Conservation (phyloP, 345 rosid species). For the Anacardium occidentale region DNA sequence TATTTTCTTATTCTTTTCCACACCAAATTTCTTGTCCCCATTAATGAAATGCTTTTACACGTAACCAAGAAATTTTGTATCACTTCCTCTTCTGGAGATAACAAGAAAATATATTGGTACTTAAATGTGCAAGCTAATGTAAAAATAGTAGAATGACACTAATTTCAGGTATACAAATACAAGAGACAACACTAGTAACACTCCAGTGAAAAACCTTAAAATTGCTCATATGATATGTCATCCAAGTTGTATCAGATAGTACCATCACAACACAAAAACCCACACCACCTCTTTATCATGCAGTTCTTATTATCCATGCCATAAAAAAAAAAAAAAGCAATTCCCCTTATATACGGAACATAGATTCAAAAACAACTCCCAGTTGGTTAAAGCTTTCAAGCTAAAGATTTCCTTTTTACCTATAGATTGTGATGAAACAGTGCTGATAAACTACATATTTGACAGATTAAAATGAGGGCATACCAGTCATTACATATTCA, state of each 20-base stretch:
- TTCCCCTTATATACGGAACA: not conserved
- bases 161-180: not conserved
- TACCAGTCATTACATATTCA: constrained; percentile 97
- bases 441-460: not conserved
- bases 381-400: not conserved
- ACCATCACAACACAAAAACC: not conserved
- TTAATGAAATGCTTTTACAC: not conserved
- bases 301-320: not conserved
- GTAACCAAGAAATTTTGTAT: not conserved
- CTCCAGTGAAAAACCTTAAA: not conserved
- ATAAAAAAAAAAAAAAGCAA: not conserved
- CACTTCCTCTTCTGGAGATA: not conserved
- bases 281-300: not conserved
- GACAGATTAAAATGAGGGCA: constrained; percentile 18
- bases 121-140: not conserved
- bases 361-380: not conserved
- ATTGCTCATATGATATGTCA: not conserved
- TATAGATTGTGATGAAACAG: not conserved
- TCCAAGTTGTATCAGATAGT: not conserved
- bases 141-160: not conserved
- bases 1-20: not conserved
- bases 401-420: not conserved
- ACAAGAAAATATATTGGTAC: no score
- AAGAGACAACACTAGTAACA: not conserved
- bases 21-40: not conserved